Base-by-base conservation (phyloP, 495 filamentous ascomycete genomes). In the Daldinia bambusicola region DNA sequence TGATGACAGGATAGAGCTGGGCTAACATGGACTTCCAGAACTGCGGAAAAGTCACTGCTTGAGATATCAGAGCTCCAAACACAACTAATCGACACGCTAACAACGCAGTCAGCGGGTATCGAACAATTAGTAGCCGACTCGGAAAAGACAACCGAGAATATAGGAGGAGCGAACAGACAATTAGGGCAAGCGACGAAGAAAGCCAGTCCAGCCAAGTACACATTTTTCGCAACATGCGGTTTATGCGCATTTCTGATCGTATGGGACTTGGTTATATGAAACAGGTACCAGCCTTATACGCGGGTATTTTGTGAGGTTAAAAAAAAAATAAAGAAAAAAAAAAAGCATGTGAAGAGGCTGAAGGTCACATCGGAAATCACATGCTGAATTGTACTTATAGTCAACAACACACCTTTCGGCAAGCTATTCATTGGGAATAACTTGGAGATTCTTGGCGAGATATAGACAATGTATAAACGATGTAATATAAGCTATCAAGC, bases 31-130 rank as follows among this genome's bases (percentile, higher is more conserved):
- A n/a, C 30, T 12, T 59, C 22, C 72, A 97, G 94, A 70, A 92
- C 90, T 30, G 93, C 95, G 2, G 95, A 99, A 79, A 91, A 90
- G 76, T 97, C 93, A 0, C 86, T 99, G 7, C 74, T 97, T 4
- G 95, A 98, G 76, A 98, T 99, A 60, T 92, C 93, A 20, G 93
- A 95, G 66, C 85, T 99, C 5, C 96, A 99, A 73, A 91, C 91
- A 53, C 90, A 93, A 38, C 89, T 99, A 16, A 92, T 94, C 36
- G 85, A 86, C 57, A 96, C 98, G 67, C 88, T 99, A 0, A 84
- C 90, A 20, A 89, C 89, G 2, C 95, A 99, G 73, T 91, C 92
- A 48, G 93, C 90, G 55, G 90, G 93, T 67, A 94, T 99, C 64
- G 89, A 92, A 57, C 92, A 94, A 71, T 81, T 99, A 16, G 92